Conservation (phyloP, 1,139 yeast genomes). For the Hyphopichia wangnamkhiaoensis region DNA sequence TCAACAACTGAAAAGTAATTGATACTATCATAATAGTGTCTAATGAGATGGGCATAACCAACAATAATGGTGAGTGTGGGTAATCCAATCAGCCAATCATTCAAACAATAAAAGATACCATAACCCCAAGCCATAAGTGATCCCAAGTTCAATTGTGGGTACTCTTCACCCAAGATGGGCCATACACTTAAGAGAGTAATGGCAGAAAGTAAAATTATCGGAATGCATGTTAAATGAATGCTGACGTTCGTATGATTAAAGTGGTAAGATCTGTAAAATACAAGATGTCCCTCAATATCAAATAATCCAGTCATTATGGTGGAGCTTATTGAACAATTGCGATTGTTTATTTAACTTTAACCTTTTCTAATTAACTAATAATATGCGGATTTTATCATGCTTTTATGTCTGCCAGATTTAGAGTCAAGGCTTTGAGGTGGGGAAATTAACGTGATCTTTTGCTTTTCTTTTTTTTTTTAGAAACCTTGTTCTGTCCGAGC, state of each 20-base stretch:
- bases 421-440: no score
- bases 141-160: slow-evolving; percentile 45
- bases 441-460: no score
- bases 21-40: slow-evolving; percentile 19
- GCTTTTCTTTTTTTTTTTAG: no score
- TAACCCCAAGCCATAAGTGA: slow-evolving; percentile 33
- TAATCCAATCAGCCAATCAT: slow-evolving; percentile 47
- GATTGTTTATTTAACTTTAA: no score
- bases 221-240: slow-evolving; percentile 81
- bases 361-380: no score
- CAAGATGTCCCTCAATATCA: slow-evolving; percentile 66
- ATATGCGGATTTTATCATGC: no score
- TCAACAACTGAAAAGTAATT: slow-evolving; percentile 21
- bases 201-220: slow-evolving; percentile 64
- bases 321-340: no score
- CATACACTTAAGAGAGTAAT: slow-evolving; percentile 38
- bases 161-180: slow-evolving; percentile 14
- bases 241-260: slow-evolving; percentile 64
- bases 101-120: slow-evolving; percentile 40
- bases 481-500: no score
- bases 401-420: no score
- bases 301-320: slow-evolving; percentile 39
- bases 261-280: slow-evolving; percentile 85
- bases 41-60: slow-evolving; percentile 44
- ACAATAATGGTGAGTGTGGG: slow-evolving; percentile 37